A percentile compares a stretch with the other conserved stretches of the same genome.
These are phyloP conservation scores for Globisporangium middletonii DNA, from an alignment of 352 stramenopile species.

Conservation along the genomic window DNA sequence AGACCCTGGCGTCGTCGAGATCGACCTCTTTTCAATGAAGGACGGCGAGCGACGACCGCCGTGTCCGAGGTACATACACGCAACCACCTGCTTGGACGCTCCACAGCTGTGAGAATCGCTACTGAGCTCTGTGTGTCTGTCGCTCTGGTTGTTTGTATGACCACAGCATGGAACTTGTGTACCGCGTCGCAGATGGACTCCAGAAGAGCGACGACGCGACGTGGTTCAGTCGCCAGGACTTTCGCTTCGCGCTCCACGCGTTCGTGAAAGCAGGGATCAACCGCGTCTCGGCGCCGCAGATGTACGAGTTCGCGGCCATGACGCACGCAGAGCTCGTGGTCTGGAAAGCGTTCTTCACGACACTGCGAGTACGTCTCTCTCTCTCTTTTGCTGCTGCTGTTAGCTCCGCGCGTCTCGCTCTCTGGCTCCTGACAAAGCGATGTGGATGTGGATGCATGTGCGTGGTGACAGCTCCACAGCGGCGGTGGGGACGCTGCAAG, in stretches of 20 bases:
- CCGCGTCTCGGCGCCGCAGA: slow-evolving; percentile 48
- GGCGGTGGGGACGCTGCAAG: neutral
- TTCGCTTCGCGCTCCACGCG: slow-evolving; percentile 54
- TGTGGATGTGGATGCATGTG: too few relatives aligned
- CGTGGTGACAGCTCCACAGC: neutral
- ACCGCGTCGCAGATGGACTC: slow-evolving; percentile 49
- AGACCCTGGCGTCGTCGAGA: slow-evolving; percentile 55
- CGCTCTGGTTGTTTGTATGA: neutral
- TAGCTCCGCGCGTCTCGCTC: neutral
- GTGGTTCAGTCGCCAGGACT: slow-evolving; percentile 70
- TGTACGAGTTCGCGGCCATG: slow-evolving; percentile 55
- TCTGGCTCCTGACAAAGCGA: neutral
- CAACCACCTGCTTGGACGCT: neutral
- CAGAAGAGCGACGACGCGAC: slow-evolving; percentile 43
- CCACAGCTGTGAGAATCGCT: neutral
- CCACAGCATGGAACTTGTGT: slow-evolving; percentile 49
- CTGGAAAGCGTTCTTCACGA: slow-evolving; percentile 69
- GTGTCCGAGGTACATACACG: slow-evolving; percentile 37
- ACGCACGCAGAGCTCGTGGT: slow-evolving; percentile 52
- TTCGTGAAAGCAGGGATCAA: slow-evolving; percentile 61
- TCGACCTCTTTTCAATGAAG: slow-evolving; percentile 78
- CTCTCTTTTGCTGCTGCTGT: neutral
- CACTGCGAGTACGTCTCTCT: slow-evolving; percentile 28
- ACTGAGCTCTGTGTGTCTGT: neutral
- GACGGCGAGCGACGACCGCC: slow-evolving; percentile 62